phyloP scores from a whole-genome alignment of 108 stramenopile genomes.

The Nitzschia palea region DNA sequence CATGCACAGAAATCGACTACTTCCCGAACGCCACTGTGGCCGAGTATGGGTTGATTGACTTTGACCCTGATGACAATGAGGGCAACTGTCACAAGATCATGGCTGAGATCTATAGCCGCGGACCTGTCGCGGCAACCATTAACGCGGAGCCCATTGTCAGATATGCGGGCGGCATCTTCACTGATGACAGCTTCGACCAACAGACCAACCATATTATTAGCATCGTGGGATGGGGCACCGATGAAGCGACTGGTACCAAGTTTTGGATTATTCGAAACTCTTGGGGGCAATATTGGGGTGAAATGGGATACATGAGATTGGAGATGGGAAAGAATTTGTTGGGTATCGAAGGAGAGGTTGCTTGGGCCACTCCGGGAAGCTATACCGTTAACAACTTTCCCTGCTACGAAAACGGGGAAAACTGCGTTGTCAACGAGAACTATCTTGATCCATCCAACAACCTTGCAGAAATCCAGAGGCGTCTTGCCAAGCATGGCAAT shows the following conservation, averaged over 20 bases:
- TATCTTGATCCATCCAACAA: constrained; percentile 40
- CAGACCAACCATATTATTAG: constrained; percentile 88
- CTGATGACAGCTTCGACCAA: constrained; percentile 55
- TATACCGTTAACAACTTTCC: constrained; percentile 61
- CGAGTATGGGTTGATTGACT: constrained; percentile 84
- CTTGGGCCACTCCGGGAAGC: constrained; percentile 74
- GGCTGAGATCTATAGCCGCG: constrained; percentile 92
- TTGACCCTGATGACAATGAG: constrained; percentile 45
- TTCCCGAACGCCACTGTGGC: constrained; percentile 92
- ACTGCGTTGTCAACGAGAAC: constrained; percentile 37
- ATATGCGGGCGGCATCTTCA: constrained; percentile 72
- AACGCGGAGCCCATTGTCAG: constrained; percentile 82
- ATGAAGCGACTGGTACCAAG: constrained; percentile 54
- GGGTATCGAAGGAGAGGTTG: constrained; percentile 79
- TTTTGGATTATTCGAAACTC: constrained; percentile 93
- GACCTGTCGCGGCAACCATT: constrained; percentile 49
- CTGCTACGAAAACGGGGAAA: constrained; percentile 59
- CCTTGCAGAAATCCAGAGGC: constrained; percentile 18
- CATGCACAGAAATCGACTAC: constrained; percentile 76
- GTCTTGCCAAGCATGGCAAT: constrained; percentile 16
- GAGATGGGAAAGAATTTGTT: constrained; percentile 82
- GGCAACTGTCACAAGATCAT: constrained; percentile 71
- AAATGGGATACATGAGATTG: constrained; percentile 61
- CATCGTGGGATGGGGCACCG: constrained; percentile 93
- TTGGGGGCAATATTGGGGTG: constrained; percentile 56